Base-by-base conservation (phyloP, 139 green algal genomes). In the Closterium sp. region DNA sequence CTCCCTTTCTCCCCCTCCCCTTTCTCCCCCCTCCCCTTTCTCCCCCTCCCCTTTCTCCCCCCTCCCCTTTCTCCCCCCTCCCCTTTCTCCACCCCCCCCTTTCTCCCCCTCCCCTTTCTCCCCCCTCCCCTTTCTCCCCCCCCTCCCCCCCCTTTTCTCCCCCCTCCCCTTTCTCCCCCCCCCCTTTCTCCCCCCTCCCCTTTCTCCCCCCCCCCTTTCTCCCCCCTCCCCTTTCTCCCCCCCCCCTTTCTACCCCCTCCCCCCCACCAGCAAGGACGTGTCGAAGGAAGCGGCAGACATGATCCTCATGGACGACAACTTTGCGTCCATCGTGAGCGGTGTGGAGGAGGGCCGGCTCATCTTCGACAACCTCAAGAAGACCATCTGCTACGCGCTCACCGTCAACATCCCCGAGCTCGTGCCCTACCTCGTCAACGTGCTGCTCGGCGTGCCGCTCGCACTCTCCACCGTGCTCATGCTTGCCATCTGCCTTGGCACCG, bases 361-460 rank as follows among this genome's bases (percentile, higher is more conserved):
- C 85, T 98, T 97, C 90, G 96, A 98, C 91, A 98, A 98, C 94
- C 90, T 98, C 7, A 97, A 97, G 94, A 98, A 98, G 95, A 96
- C 94, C 43, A 97, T 98, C 93, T 91, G 83, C 64, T 98, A 98
- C 95, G 97, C 96, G 32, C 95, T 98, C 34, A 96, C 96, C 19
- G 96, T 95, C 87, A 97, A 97, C 88, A 95, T 96, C 64, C 96
- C 96, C 9, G 95, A 98, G 94, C 94, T 97, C 91, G 94, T 90
- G 0, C 94, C 96, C 84, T 97, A 98, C 95, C 92, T 98, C 32
- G 34, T 95, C 32, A 96, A 95, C 94, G 95, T 98, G 7, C 89
- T 92, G 25, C 31, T 95, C 12, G 88, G 90, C 84, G 93, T 98
- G 83, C 96, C 96, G 30, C 91, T 97, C 85, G 91, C 93, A 33